Conservation (phyloP, 1,284 basidiomycete genomes). For the Schizopora paradoxa region DNA sequence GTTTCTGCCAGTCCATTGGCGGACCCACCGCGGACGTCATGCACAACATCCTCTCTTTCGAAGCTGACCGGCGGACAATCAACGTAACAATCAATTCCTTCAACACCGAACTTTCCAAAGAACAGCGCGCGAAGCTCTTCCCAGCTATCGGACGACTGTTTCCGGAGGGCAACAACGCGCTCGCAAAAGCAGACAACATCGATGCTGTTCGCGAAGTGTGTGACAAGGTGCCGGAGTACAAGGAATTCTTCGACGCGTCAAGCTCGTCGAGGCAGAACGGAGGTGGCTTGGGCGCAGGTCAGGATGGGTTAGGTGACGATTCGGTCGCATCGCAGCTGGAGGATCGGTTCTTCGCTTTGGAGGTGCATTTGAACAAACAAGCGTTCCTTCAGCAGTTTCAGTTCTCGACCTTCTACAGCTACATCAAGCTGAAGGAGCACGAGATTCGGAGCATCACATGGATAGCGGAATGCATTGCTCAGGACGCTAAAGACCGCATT, state of each 20-base stretch:
- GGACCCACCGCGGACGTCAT: conserved; percentile 87
- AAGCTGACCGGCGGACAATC: conserved; percentile 94
- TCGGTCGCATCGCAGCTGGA: conserved; percentile 70
- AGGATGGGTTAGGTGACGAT: conserved; percentile 46
- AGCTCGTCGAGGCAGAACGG: conserved; percentile 27
- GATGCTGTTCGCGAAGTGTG: conserved; percentile 89
- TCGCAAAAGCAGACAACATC: conserved; percentile 93
- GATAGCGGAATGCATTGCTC: conserved; percentile 97
- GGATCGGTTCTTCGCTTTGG: conserved; percentile 92
- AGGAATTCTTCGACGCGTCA: conserved; percentile 78
- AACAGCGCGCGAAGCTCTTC: conserved; percentile 94
- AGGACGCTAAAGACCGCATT: conserved; percentile 90
- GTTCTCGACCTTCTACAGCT: conserved; percentile 88
- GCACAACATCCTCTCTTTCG: conserved; percentile 87
- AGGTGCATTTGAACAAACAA: conserved; percentile 91
- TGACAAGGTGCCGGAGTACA: conserved; percentile 88
- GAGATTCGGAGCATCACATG: conserved; percentile 96
- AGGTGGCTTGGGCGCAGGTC: conserved; percentile 31
- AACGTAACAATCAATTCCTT: conserved; percentile 99
- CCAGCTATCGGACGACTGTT: conserved; percentile 91
- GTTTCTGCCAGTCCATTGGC: conserved; percentile 76
- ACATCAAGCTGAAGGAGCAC: conserved; percentile 98
- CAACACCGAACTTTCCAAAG: conserved; percentile 91
- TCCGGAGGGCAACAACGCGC: conserved; percentile 92
- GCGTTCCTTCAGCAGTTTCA: conserved; percentile 96